A percentile compares a stretch with the other conserved stretches of the same genome.
Evolutionary conservation across 331 rosid genomes (phyloP).

Genomic region (Quercus phellos): DNA sequence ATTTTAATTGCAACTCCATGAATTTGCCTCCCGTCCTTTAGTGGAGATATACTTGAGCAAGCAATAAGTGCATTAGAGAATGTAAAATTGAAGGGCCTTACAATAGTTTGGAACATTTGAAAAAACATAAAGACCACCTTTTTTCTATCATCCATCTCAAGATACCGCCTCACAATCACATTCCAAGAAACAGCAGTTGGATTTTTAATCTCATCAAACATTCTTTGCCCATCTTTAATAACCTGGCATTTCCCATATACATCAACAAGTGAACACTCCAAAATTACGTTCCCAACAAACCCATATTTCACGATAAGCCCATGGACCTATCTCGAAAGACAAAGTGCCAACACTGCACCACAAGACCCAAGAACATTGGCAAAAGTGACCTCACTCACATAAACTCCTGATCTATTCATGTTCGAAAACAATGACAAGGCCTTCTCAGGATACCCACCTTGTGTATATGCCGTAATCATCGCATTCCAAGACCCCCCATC

Average conservation of each 20-base stretch:
- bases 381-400: constrained; percentile 45
- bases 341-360: constrained; percentile 35
- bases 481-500: too few relatives aligned
- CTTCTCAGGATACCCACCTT: constrained; percentile 26
- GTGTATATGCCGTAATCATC: constrained; percentile 26
- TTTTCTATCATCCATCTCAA: constrained; percentile 51
- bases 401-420: constrained; percentile 40
- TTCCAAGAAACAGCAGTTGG: constrained; percentile 77
- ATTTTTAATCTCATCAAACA: constrained; percentile 52
- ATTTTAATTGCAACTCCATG: constrained; percentile 56
- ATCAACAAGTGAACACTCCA: constrained; percentile 70
- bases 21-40: constrained; percentile 58
- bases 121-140: constrained; percentile 55
- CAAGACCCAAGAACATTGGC: constrained; percentile 59
- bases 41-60: constrained; percentile 42
- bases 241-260: constrained; percentile 54
- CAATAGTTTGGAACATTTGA: constrained; percentile 30
- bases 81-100: constrained; percentile 55
- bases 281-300: constrained; percentile 44
- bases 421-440: constrained; percentile 27
- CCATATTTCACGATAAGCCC: constrained; percentile 49
- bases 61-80: constrained; percentile 67
- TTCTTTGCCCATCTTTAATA: constrained; percentile 47
- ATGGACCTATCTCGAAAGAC: constrained; percentile 49
- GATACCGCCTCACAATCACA: constrained; percentile 71